Evolutionary conservation across 805 yeast genomes (phyloP).

Genomic region (Lipomyces lipofer): DNA sequence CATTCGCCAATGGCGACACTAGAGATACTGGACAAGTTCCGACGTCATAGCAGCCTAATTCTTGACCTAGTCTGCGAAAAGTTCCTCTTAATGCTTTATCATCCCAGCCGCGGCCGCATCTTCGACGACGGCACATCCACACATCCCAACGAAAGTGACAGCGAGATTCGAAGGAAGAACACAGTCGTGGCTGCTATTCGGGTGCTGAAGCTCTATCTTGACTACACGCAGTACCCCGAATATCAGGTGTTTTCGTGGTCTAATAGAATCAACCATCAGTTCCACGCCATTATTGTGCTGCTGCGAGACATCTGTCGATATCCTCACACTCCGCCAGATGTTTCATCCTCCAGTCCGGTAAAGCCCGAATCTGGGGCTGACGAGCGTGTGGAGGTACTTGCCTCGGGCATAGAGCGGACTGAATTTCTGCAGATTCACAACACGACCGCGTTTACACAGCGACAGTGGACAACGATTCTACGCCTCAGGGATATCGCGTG

Average conservation of each 20-base stretch:
- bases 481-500: constrained; percentile 5
- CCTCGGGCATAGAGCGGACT: constrained; percentile 6
- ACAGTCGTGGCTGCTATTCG: constrained; percentile 14
- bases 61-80: constrained; percentile 13
- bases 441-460: background rate
- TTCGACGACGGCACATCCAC: background rate
- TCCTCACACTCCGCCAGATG: background rate
- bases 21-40: background rate
- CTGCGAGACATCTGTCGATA: constrained; percentile 14
- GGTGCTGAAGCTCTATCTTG: constrained; percentile 10
- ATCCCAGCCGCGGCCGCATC: too few species aligned
- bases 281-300: constrained; percentile 21
- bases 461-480: constrained; percentile 12
- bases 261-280: constrained; percentile 9
- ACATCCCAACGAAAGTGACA: background rate
- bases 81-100: constrained; percentile 6
- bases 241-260: constrained; percentile 8
- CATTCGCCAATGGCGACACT: background rate
- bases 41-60: background rate
- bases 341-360: background rate
- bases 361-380: constrained; percentile 7
- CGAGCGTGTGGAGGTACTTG: constrained; percentile 13
- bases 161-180: background rate
- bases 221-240: background rate
- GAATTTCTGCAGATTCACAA: constrained; percentile 8